phyloP scores from a whole-genome alignment of 2,329 filamentous ascomycete species.

The Diaporthe citriasiana region DNA sequence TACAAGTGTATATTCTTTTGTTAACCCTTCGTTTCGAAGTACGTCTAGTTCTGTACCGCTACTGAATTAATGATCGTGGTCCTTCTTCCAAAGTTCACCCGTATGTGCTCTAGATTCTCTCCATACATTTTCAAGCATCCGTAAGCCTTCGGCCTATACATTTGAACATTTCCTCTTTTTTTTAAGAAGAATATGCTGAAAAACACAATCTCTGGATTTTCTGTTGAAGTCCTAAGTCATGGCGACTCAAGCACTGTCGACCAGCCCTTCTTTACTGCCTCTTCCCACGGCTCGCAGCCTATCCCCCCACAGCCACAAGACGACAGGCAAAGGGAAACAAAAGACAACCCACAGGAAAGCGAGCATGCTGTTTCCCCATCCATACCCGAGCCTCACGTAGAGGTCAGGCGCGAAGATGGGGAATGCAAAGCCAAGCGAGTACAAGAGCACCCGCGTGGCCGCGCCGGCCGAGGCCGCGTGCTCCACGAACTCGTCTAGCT shows the following conservation, averaged over 20 bases:
- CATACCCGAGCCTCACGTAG: slow-evolving; percentile 56
- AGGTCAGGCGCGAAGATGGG: slow-evolving; percentile 66
- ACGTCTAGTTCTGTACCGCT: too few species aligned
- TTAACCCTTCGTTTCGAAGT: too few species aligned
- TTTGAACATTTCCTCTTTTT: too few species aligned
- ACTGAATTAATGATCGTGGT: too few species aligned
- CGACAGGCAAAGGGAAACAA: slow-evolving; percentile 56
- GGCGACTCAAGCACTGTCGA: background rate
- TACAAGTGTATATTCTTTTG: background rate
- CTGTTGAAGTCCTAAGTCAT: too few species aligned
- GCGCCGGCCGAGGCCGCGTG: slow-evolving; percentile 59
- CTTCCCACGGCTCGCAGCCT: slow-evolving; percentile 33
- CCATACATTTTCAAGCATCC: too few species aligned
- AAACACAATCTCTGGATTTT: too few species aligned
- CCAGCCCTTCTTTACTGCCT: background rate
- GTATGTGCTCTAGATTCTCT: too few species aligned
- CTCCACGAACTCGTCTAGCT: slow-evolving; percentile 62
- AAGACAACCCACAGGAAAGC: slow-evolving; percentile 61
- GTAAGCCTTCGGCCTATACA: too few species aligned
- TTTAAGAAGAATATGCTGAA: too few species aligned
- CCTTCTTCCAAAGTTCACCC: too few species aligned
- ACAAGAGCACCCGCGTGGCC: slow-evolving; percentile 66
- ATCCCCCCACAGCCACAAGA: slow-evolving; percentile 42
- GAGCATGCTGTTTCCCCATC: slow-evolving; percentile 58
- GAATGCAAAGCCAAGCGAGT: slow-evolving; percentile 67